phyloP scores from a whole-genome alignment of 768 basidiomycete species.

The Podaxis sp. region DNA sequence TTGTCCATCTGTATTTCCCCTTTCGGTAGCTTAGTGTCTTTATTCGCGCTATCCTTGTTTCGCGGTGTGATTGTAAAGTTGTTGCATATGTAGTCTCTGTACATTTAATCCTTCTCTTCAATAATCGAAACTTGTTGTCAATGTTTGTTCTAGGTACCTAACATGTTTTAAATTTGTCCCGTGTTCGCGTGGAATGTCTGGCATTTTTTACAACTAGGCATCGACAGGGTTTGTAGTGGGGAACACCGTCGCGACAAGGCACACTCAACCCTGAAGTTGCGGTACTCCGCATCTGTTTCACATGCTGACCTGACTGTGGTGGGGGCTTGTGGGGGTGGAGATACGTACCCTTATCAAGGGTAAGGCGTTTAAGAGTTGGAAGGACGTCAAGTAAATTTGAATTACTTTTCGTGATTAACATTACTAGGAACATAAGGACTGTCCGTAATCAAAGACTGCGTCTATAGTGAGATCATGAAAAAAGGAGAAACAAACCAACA shows the following conservation, averaged over 20 bases:
- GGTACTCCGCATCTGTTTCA: too few relatives aligned
- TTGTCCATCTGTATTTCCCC: not conserved
- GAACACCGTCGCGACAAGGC: too few relatives aligned
- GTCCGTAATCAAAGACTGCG: not conserved
- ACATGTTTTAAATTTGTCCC: not conserved
- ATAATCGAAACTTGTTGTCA: not conserved
- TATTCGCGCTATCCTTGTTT: slow-evolving; percentile 1
- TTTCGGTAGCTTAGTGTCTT: not conserved
- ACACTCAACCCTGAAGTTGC: too few relatives aligned
- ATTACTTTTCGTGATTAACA: not conserved
- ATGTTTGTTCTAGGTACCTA: not conserved
- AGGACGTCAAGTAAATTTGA: not conserved
- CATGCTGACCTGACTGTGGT: too few relatives aligned
- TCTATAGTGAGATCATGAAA: not conserved
- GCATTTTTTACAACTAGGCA: not conserved
- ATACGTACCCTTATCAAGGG: too few relatives aligned
- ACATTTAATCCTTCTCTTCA: not conserved
- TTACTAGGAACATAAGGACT: not conserved
- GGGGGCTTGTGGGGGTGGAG: too few relatives aligned
- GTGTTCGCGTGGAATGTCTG: not conserved
- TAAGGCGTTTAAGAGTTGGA: not conserved
- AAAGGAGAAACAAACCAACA: not conserved
- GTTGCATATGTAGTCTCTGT: slow-evolving; percentile 1
- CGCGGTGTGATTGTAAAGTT: not conserved
- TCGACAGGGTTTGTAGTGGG: not conserved